Evolutionary conservation across 75 land plant species (phyloP).

Genomic region (Picea glauca): DNA sequence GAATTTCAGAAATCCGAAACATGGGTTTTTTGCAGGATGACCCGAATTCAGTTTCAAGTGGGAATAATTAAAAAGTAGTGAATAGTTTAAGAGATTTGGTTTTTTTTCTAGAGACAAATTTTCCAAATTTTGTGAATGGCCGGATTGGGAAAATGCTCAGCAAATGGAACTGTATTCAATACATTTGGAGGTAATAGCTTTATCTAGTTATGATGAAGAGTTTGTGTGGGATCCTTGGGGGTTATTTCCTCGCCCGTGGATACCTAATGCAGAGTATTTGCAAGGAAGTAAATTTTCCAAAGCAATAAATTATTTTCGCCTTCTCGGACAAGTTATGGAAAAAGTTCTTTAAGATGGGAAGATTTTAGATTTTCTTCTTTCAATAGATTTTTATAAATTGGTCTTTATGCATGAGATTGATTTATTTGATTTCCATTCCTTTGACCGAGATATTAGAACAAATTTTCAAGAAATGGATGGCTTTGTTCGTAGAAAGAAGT

Average conservation of each 20-base stretch:
- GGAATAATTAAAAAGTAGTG: no score
- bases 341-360: slow-evolving; percentile 85
- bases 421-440: slow-evolving; percentile 63
- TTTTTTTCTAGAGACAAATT: no score
- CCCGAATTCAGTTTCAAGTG: no score
- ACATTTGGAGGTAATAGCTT: no score
- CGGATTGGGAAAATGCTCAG: no score
- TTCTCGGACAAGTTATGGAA: slow-evolving; percentile 70
- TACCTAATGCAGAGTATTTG: slow-evolving; percentile 9
- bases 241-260: slow-evolving; percentile 84
- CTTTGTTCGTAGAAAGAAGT: slow-evolving; percentile 35
- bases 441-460: slow-evolving; percentile 72
- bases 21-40: no score
- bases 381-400: slow-evolving; percentile 74
- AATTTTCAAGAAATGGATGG: slow-evolving; percentile 61
- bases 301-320: slow-evolving; percentile 47
- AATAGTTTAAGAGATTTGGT: no score
- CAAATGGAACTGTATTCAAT: no score
- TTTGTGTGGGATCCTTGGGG: slow-evolving; percentile 38
- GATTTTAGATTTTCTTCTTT: slow-evolving; percentile 68
- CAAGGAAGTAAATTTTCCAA: slow-evolving; percentile 33
- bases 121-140: no score
- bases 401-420: slow-evolving; percentile 69
- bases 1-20: no score
- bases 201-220: no score